These are phyloP conservation scores for Coriaria nepalensis DNA, from an alignment of 306 rosid genomes.

Conservation along the genomic window DNA sequence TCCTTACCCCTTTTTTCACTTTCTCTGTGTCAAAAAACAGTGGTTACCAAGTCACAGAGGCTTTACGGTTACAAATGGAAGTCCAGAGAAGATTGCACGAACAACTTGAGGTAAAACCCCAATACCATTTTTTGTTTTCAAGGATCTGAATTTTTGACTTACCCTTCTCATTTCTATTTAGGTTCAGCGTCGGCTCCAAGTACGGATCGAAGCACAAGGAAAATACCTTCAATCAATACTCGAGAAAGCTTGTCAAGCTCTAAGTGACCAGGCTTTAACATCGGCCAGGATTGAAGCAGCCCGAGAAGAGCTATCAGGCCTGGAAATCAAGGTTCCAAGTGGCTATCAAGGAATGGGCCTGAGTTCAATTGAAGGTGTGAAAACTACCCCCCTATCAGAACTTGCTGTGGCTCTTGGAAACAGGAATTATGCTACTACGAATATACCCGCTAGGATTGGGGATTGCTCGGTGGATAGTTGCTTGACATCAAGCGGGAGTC, in stretches of 20 bases:
- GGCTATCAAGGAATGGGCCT: constrained; percentile 21
- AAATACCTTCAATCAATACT: constrained; percentile 47
- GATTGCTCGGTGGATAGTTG: constrained; percentile 37
- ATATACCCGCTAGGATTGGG: constrained; percentile 19
- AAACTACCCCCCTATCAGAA: constrained; percentile 26
- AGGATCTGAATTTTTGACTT: neutral
- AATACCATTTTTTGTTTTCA: constrained; percentile 7
- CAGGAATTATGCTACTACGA: constrained; percentile 6
- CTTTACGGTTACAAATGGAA: constrained; percentile 50
- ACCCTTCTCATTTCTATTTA: constrained; percentile 5
- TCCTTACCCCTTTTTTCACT: constrained; percentile 2
- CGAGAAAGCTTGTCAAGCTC: constrained; percentile 42
- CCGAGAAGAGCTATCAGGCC: constrained; percentile 40
- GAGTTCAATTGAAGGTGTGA: constrained; percentile 11
- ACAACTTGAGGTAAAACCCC: constrained; percentile 34
- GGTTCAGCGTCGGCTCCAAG: constrained; percentile 54
- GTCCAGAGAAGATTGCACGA: constrained; percentile 51
- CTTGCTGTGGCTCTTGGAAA: constrained; percentile 25
- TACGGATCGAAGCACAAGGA: constrained; percentile 49
- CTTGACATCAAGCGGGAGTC: constrained; percentile 31
- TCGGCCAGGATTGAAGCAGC: constrained; percentile 35
- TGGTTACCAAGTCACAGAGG: constrained; percentile 50
- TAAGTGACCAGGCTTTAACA: constrained; percentile 31
- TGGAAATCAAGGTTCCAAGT: constrained; percentile 30
- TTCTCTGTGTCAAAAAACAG: constrained; percentile 15